Evolutionary conservation across 2,329 filamentous ascomycete species (phyloP), one percentile per base, ranked within the genome.

Genomic region (Stromatinia cepivora): DNA sequence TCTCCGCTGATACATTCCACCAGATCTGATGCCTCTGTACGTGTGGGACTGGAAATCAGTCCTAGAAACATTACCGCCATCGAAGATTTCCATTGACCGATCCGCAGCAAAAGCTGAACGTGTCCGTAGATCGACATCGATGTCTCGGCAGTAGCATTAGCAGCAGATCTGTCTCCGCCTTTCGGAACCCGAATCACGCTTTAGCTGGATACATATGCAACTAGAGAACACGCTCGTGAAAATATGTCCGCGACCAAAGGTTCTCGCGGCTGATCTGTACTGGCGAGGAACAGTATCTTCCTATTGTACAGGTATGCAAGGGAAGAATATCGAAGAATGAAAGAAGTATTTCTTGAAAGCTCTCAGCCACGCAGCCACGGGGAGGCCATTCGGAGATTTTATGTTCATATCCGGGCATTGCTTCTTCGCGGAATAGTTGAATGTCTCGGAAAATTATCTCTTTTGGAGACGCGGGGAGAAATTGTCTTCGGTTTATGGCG

Each of bases 181-280:
- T 22, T 22, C n/a, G 22, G 46, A 20, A 20, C 22, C 34, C 31
- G n/a, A 20, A 39, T 52, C 45, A 63, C n/a, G 13, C 31, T 63
- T 20, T 28, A 63, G 52, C 61, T 39, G 31, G 13, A 39, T 39
- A 52, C 61, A 63, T 52, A 50, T 63, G 61, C 61, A 63, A 52
- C 61, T 63, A 63, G 61, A 63, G 46, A 63, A 63, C 15, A 39
- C 1, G 31, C 25, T 39, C 46, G 46, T 52, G 61, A 17, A 56
- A 39, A 57, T 13, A 11, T 15, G 22, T 9, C 34, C 54, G 54
- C 6, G 8, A 63, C 20, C 17, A 36, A 39, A 11, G 11, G 20
- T 39, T 63, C 46, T 39, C 22, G 31, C 31, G 7, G n/a, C 46
- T 52, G 61, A 63, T 63, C n/a, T 52, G 46, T 46, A 39, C n/a